These are phyloP conservation scores for Boletus barrowsii DNA, from an alignment of 768 basidiomycete genomes.

Conservation along the genomic window DNA sequence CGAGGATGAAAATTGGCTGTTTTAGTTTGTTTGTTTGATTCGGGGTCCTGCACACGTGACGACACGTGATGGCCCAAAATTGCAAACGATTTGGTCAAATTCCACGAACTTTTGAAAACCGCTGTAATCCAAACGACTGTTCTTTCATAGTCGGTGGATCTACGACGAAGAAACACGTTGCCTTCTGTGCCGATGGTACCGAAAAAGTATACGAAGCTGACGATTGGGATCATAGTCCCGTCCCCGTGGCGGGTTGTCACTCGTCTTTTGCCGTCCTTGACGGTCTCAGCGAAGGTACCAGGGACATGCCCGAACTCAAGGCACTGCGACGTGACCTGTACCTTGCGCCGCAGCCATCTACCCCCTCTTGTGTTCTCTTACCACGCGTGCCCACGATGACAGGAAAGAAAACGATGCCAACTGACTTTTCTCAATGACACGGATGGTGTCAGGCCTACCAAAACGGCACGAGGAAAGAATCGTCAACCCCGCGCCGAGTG, in stretches of 20 bases:
- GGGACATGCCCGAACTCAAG: slow-evolving; percentile 66
- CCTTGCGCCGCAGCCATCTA: slow-evolving; percentile 51
- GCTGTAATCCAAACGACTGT: too few species aligned
- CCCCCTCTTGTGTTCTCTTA: slow-evolving; percentile 41
- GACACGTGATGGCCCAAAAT: too few species aligned
- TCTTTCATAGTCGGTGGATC: slow-evolving; percentile 8
- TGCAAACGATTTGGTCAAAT: too few species aligned
- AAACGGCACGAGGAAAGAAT: too few species aligned
- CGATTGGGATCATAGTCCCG: slow-evolving; percentile 78
- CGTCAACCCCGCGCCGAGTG: too few species aligned
- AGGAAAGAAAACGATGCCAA: too few species aligned
- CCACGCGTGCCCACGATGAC: slow-evolving; percentile 17
- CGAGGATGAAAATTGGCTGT: too few species aligned
- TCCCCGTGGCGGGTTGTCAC: slow-evolving; percentile 53
- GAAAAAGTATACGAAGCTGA: slow-evolving; percentile 66
- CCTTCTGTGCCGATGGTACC: slow-evolving; percentile 51
- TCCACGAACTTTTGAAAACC: too few species aligned
- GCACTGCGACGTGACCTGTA: slow-evolving; percentile 66
- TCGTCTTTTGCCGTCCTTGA: background rate
- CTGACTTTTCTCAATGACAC: too few species aligned
- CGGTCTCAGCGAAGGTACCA: slow-evolving; percentile 20
- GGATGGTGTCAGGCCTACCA: too few species aligned
- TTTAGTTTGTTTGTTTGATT: too few species aligned
- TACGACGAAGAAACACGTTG: slow-evolving; percentile 49
- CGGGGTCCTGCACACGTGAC: too few species aligned